Base-by-base conservation (phyloP, 305 asterid species). In the Lippia alba region DNA sequence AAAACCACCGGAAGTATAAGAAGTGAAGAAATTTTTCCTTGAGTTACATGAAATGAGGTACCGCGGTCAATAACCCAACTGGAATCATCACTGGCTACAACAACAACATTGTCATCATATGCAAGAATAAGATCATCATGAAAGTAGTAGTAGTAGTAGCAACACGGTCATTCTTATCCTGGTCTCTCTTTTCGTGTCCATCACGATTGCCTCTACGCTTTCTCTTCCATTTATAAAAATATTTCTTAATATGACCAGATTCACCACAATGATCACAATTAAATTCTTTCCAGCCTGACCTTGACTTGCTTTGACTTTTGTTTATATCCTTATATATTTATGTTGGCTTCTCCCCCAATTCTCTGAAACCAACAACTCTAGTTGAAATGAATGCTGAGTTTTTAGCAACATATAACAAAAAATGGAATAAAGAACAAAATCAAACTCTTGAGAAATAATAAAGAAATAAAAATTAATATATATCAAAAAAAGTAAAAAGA, bases 101-200 rank as follows among this genome's bases (percentile, higher is more conserved):
- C 3, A 55, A 55, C 4, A 50, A n/a, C 56, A 55, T 54, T 32
- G 18, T 54, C n/a, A n/a, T n/a, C n/a, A n/a, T n/a, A n/a, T n/a
- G n/a, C n/a, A n/a, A n/a, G n/a, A n/a, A n/a, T n/a, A n/a, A n/a
- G n/a, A n/a, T n/a, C n/a, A n/a, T n/a, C n/a, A n/a, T n/a, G n/a
- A n/a, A n/a, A n/a, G n/a, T 55, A 8, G 53, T 16, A 6, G 5
- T 2, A 0, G 9, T 12, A 24, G 45, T n/a, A 39, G 45, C 39
- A 58, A 58, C 44, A 19, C 33, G 64, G 14, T 58, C 45, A 58
- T 58, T 30, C 20, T 56, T 58, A 30, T n/a, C n/a, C n/a, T n/a
- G n/a, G n/a, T n/a, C n/a, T n/a, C n/a, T n/a, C n/a, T n/a, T n/a
- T n/a, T n/a, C 19, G 5, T 32, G 5, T 15, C 6, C 14, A 11